Evolutionary conservation across 1,284 basidiomycete genomes (phyloP), one percentile per base, ranked within the genome.

Genomic region (Psilocybe mexicana): DNA sequence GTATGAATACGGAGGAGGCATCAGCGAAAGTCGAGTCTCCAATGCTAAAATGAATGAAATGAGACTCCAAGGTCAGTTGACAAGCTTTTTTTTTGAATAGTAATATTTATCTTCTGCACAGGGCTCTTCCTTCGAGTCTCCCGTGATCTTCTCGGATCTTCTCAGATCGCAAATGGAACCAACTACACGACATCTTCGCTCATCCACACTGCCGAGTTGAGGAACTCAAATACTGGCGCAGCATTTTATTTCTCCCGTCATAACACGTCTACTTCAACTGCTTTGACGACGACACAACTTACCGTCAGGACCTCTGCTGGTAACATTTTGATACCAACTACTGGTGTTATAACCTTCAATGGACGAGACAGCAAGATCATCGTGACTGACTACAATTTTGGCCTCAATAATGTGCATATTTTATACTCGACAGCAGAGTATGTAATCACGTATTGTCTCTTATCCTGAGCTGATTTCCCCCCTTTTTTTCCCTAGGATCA

Each of bases 221-320:
- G 74, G 24, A 84, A 84, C 62, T 68, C 70, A 10, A 66, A 72
- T n/a, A 79, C 76, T 23, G 72, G 73, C 2, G 72, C 79, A 18
- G 76, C 71, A 0, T 86, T 85, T 66, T 85, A 85, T 63, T 69
- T 85, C 53, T 67, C 76, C 14, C 74, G 84, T 11, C 83, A 85
- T 48, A 65, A 77, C 58, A 67, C 70, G 49, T 78, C 79, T 3
- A 71, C 75, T 78, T 79, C 79, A 2, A 74, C 72, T 8, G 74
- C 69, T 26, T 53, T 76, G 55, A 74, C 69, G 2, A 77, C 74
- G 2, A 77, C 76, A 3, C 72, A 70, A 52, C 60, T 79, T 23
- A 77, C 69, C 44, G 68, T 82, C 2, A 64, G 67, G 11, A 81
- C 79, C 0, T 81, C 80, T 4, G 53, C 62, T 18, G 81, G 81